Percentiles rank a stretch among this genome's conserved stretches.
These are phyloP conservation scores for Pyrus betulifolia DNA, from an alignment of 306 rosid genomes.

Conservation along the genomic window DNA sequence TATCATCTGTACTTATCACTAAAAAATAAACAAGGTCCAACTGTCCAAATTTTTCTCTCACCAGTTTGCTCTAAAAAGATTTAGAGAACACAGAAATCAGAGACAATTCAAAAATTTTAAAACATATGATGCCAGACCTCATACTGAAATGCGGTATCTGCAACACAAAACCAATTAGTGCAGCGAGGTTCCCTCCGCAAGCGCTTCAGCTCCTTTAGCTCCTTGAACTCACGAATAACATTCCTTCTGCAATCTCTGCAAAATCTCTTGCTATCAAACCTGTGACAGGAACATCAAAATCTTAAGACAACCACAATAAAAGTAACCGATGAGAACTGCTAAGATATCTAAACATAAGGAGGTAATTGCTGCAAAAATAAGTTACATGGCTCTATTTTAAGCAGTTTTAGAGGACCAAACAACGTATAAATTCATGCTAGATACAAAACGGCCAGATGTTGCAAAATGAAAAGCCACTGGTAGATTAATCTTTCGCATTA, in stretches of 20 bases:
- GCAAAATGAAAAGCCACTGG: slow-evolving; percentile 9
- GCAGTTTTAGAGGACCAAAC: slow-evolving; percentile 13
- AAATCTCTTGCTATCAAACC: slow-evolving; percentile 99
- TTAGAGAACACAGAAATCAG: slow-evolving; percentile 1
- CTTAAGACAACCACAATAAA: slow-evolving; percentile 18
- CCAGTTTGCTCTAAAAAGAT: slow-evolving; percentile 1
- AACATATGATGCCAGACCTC: slow-evolving; percentile 59
- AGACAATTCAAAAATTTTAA: slow-evolving; percentile 13
- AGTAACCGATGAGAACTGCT: not conserved
- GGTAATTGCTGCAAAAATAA: not conserved
- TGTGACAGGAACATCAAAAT: slow-evolving; percentile 33
- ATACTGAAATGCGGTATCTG: slow-evolving; percentile 88
- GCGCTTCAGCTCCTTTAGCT: slow-evolving; percentile 92
- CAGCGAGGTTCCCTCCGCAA: slow-evolving; percentile 91
- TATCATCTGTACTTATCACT: slow-evolving; percentile 6
- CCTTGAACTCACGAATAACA: slow-evolving; percentile 97
- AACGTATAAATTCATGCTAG: slow-evolving; percentile 4
- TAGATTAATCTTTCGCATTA: not conserved
- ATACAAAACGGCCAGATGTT: not conserved
- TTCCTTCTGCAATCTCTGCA: slow-evolving; percentile 99
- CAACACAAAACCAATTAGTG: slow-evolving; percentile 96
- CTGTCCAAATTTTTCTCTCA: not conserved
- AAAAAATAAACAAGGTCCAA: not conserved
- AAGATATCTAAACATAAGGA: slow-evolving; percentile 7
- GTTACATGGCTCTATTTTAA: not conserved